A percentile compares a stretch with the other conserved stretches of the same genome.
These are phyloP conservation scores for Ulmus americana DNA, from an alignment of 331 rosid genomes.

Conservation along the genomic window DNA sequence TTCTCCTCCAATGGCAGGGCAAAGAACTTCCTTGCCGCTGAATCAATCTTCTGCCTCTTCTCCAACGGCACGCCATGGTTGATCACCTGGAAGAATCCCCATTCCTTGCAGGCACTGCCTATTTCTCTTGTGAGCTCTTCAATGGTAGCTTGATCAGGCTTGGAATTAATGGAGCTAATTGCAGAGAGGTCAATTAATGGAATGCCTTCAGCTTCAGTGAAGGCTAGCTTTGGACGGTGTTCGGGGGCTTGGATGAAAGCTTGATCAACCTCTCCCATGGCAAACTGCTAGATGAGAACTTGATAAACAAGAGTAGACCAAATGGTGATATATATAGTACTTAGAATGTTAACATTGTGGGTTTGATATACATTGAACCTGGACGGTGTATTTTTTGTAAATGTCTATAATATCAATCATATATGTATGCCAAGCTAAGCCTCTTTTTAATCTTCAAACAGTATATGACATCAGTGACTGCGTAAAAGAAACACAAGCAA, in stretches of 20 bases:
- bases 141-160: not conserved
- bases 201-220: conserved; percentile 31
- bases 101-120: conserved; percentile 46
- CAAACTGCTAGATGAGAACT: not conserved
- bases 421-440: no score
- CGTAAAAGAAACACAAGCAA: no score
- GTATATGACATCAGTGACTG: no score
- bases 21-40: conserved; percentile 44
- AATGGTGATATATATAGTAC: not conserved
- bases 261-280: conserved; percentile 43
- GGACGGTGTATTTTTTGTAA: not conserved
- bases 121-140: conserved; percentile 32
- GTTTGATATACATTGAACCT: not conserved
- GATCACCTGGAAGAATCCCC: conserved; percentile 71
- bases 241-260: conserved; percentile 57
- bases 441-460: no score
- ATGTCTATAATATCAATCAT: no score
- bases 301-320: no score
- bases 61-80: conserved; percentile 57
- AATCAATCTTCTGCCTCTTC: conserved; percentile 25
- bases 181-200: conserved; percentile 59
- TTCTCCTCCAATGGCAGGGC: conserved; percentile 55
- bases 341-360: not conserved
- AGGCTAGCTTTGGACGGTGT: conserved; percentile 43
- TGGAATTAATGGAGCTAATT: not conserved